Evolutionary conservation across 352 stramenopile genomes (phyloP), one percentile per base, ranked within the genome.

Genomic region (Phytophthora chlamydospora): DNA sequence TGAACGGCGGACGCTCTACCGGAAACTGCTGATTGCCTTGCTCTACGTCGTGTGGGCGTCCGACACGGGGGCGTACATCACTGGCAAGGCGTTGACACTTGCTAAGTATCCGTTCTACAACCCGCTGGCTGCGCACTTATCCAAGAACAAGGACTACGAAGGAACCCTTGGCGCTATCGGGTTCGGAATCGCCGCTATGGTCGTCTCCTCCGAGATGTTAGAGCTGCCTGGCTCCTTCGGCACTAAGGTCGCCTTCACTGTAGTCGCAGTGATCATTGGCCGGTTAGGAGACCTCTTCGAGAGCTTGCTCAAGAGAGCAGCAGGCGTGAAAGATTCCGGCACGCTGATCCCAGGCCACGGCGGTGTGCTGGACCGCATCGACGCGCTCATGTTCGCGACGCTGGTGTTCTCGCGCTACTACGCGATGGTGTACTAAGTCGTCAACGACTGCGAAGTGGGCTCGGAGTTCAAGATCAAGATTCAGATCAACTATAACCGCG

Each of bases 121-220:
- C 33, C 76, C 78, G 6, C 80, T 96, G 6, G 95, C 95, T 1
- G 88, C 89, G 3, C 91, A 95, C 41, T 70, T 97, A 7, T 98
- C 90, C 51, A 96, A 96, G 17, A 98, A 98, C 79, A 99, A 99
- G 68, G 97, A 97, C 42, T 90, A 98, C 13, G 95, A 99, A 75
- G 96, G 96, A 14, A 93, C 96, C 6, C 45, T 98, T 4, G 92
- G 89, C 12, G 96, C 93, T 3, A 67, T 88, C 7, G 38, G 89
- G 0, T 88, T 86, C n/a, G 91, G 85, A 11, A 62, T 98, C 38
- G 80, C 83, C 14, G 88, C 94, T 7, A 97, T 95, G 78, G 71
- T 93, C 12, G 71, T 95, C 31, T 69, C 71, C 7, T 88, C 74
- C 16, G 29, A 79, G 4, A 6, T 85, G n/a, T 88, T 96, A 56